A percentile compares a stretch with the other conserved stretches of the same genome.
Evolutionary conservation across 257 asterid genomes (phyloP).

Genomic region (Solanum raphanifolium): DNA sequence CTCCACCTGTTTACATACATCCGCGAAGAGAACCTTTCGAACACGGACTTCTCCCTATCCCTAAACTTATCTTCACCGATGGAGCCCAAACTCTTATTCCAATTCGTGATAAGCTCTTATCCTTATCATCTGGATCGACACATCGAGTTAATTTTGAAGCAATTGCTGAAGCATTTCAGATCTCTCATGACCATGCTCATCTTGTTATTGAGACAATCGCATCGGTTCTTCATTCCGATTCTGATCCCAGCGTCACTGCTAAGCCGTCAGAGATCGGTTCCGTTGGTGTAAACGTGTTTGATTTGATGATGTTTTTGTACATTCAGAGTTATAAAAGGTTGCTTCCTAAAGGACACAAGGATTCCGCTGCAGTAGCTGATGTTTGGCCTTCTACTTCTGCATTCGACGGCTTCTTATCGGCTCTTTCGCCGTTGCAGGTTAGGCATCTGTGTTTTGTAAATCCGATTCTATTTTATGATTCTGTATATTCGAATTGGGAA

Average conservation of each 20-base stretch:
- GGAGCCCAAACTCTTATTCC: constrained; percentile 58
- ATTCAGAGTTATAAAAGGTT: constrained; percentile 82
- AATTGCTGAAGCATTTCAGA: constrained; percentile 44
- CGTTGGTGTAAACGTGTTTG: constrained; percentile 57
- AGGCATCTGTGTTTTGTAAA: background rate
- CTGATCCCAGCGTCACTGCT: constrained; percentile 56
- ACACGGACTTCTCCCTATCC: constrained; percentile 88
- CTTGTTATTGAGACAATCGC: constrained; percentile 64
- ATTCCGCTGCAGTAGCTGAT: constrained; percentile 93
- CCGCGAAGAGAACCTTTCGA: constrained; percentile 94
- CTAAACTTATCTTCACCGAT: constrained; percentile 74
- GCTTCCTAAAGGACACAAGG: constrained; percentile 84
- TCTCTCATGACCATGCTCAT: constrained; percentile 61
- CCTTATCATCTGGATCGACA: constrained; percentile 32
- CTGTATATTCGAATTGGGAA: background rate
- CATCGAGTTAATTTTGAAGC: constrained; percentile 31
- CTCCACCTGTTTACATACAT: constrained; percentile 28
- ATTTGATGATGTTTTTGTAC: constrained; percentile 73
- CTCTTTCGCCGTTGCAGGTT: constrained; percentile 89
- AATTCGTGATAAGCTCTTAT: constrained; percentile 53
- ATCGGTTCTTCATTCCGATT: constrained; percentile 47
- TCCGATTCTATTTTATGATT: background rate
- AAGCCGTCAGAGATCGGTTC: constrained; percentile 35
- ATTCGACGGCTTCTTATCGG: constrained; percentile 84
- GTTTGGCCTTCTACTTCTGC: constrained; percentile 98